Evolutionary conservation across 306 rosid genomes (phyloP).

Genomic region (Acacia acuminata): DNA sequence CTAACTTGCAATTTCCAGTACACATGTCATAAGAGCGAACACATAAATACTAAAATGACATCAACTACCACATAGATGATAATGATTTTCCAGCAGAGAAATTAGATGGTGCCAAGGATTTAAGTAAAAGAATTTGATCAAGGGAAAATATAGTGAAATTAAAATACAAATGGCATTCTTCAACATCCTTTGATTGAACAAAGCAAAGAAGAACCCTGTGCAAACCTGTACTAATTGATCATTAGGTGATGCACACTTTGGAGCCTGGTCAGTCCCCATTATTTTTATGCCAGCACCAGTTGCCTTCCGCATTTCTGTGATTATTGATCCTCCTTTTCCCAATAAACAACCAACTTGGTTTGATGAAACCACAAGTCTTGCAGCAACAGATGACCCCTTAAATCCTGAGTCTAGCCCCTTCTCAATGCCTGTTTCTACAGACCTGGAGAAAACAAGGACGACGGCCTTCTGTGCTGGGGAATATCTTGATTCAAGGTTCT

Average conservation of each 20-base stretch:
- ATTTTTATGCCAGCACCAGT: slow-evolving; percentile 81
- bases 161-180: neutral
- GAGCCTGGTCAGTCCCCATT: slow-evolving; percentile 72
- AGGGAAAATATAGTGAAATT: neutral
- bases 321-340: slow-evolving; percentile 90
- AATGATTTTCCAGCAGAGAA: neutral
- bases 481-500: slow-evolving; percentile 82
- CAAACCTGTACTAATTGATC: slow-evolving; percentile 85
- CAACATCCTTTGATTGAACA: slow-evolving; percentile 20
- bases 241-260: slow-evolving; percentile 76
- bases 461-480: slow-evolving; percentile 90
- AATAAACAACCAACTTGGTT: slow-evolving; percentile 94
- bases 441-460: slow-evolving; percentile 86
- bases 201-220: slow-evolving; percentile 16
- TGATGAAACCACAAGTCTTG: slow-evolving; percentile 73
- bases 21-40: neutral
- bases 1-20: neutral
- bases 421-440: slow-evolving; percentile 66
- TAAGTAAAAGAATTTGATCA: slow-evolving; percentile 3
- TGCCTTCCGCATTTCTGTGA: slow-evolving; percentile 83
- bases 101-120: slow-evolving; percentile 1
- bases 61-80: slow-evolving; percentile 6
- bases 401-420: slow-evolving; percentile 62
- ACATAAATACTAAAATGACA: neutral
- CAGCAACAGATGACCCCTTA: slow-evolving; percentile 62